Evolutionary conservation across 139 green algal genomes (phyloP), one percentile per base, ranked within the genome.

Genomic region (Tetraselmis chui): DNA sequence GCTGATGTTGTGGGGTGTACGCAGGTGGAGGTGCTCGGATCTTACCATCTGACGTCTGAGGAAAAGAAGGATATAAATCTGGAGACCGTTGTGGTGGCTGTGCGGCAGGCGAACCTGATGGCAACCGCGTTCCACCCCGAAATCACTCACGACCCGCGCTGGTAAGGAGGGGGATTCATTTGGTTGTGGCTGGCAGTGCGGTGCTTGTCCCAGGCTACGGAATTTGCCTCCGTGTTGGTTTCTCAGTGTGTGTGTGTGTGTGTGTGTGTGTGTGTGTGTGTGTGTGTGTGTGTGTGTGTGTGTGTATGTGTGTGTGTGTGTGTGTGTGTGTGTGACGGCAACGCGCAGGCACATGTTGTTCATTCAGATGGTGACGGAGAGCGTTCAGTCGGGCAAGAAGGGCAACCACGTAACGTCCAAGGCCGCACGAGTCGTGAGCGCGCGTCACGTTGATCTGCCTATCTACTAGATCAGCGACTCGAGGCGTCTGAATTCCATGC

Each of bases 91-190:
- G 82, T 92, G 1, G 96, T 99, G 59, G 97, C 93, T 2, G 97
- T 99, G 32, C 84, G 91, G n/a, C 88, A 88, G 28, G 88, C 88
- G 0, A 84, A 91, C 25, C 89, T 99, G 25, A 84, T 99, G 79
- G 97, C 95, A 0, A 99, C 97, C 1, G 92, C 97, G 1, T 99
- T 99, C 88, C 97, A 99, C 83, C 96, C 96, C 29, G 96, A 99
- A 89, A 91, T 99, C 2, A 99, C 96, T 18, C 90, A 87, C 1
- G 96, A 99, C 85, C 74, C 88, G 1, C 88, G 96, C 78, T 98
- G 95, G 92, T 95, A 82, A 84, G 88, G 30, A 1, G 18, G 22
- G 22, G 30, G 75, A 31, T 30, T 18, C 30, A 30, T 23, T 30
- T 29, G 29, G 0, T 29, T 81, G 80, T 31, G 23, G 0, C 5